phyloP scores from a whole-genome alignment of 495 filamentous ascomycete genomes.

The Schizothecium vesticola region DNA sequence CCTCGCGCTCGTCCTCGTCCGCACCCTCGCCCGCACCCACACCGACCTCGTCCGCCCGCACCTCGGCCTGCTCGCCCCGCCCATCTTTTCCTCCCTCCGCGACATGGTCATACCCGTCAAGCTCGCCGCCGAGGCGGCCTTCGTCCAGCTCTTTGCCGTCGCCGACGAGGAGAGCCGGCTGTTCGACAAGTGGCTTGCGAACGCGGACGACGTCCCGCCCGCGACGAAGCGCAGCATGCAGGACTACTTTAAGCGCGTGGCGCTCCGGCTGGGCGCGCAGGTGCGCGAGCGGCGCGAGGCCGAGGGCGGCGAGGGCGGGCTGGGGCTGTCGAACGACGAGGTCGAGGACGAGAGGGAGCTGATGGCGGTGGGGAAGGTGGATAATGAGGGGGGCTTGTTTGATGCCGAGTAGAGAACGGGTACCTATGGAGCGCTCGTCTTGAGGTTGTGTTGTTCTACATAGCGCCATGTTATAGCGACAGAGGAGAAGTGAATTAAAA shows the following conservation, averaged over 20 bases:
- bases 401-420: conserved; percentile 25
- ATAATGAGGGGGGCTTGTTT: conserved; percentile 66
- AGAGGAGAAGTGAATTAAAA: neutral
- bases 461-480: neutral
- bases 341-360: conserved; percentile 90
- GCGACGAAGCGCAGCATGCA: conserved; percentile 83
- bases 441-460: neutral
- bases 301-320: conserved; percentile 78
- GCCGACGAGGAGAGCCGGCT: conserved; percentile 78
- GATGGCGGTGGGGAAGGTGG: conserved; percentile 90
- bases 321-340: conserved; percentile 84
- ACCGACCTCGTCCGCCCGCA: conserved; percentile 75
- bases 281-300: conserved; percentile 84
- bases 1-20: conserved; percentile 80
- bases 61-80: conserved; percentile 67
- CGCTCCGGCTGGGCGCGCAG: conserved; percentile 72
- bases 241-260: conserved; percentile 95
- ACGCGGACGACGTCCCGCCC: conserved; percentile 49
- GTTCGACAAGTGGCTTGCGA: conserved; percentile 81
- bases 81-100: conserved; percentile 84
- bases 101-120: conserved; percentile 96
- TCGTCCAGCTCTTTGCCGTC: conserved; percentile 88
- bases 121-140: conserved; percentile 88
- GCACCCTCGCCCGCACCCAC: conserved; percentile 72
- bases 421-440: neutral